Percentiles rank a stretch among this genome's conserved stretches.
phyloP scores from a whole-genome alignment of 1,284 basidiomycete genomes.

The Papiliotrema laurentii region DNA sequence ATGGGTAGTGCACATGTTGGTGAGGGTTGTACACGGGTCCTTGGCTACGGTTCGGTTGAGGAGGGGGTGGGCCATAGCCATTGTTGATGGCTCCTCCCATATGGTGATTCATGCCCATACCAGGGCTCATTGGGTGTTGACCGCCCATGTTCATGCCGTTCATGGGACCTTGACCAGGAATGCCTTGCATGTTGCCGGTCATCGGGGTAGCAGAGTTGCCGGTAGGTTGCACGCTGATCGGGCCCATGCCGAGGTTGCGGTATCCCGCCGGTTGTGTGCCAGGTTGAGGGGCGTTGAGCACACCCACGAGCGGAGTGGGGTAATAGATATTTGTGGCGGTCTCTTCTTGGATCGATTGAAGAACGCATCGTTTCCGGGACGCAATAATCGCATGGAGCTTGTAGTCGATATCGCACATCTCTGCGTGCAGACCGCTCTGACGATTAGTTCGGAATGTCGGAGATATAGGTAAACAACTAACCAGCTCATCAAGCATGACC shows the following conservation, averaged over 20 bases:
- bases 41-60: conserved; percentile 15
- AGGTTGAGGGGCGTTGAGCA: conserved; percentile 53
- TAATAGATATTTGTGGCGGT: conserved; percentile 96
- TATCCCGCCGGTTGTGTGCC: conserved; percentile 31
- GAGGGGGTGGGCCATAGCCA: conserved; percentile 8
- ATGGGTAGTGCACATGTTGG: conserved; percentile 43
- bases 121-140: background rate
- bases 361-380: conserved; percentile 77
- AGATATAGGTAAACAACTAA: conserved; percentile 50
- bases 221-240: conserved; percentile 11
- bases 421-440: conserved; percentile 82
- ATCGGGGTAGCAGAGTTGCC: conserved; percentile 9
- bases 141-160: conserved; percentile 17
- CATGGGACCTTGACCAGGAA: background rate
- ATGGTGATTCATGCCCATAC: background rate
- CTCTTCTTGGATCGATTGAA: conserved; percentile 94
- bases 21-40: conserved; percentile 41
- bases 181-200: conserved; percentile 10
- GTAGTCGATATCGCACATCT: conserved; percentile 89
- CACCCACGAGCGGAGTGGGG: conserved; percentile 82
- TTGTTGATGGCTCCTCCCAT: background rate
- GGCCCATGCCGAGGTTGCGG: conserved; percentile 14
- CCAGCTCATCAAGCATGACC: conserved; percentile 91
- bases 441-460: conserved; percentile 1
- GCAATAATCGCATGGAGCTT: conserved; percentile 90